Base-by-base conservation (phyloP, 108 stramenopile species). In the Seminavis robusta region DNA sequence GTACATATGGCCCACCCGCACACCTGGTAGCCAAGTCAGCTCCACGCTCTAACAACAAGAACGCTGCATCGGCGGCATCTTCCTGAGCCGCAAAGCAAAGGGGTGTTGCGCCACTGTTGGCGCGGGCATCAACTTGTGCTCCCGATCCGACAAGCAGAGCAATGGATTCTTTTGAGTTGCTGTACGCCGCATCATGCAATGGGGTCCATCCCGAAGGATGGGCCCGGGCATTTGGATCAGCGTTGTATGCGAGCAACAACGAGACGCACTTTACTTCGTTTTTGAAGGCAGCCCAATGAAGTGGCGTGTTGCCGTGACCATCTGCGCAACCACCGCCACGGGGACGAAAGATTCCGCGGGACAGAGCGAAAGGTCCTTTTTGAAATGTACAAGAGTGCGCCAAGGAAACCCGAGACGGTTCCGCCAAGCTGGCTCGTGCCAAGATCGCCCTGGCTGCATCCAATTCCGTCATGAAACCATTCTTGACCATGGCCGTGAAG, bases 271-370 rank as follows among this genome's bases (percentile, higher is more conserved):
- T 45, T 3, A 71, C 67, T 68, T 76, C 70, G 56, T 93, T 85
- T 61, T 93, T 93, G 61, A 93, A 93, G 28, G 82, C 68, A 15
- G 91, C 91, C 91, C 91, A 93, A 39, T 93, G 91, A 8, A 93
- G 67, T 11, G 91, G 83, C 19, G 86, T 88, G 58, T 93, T 93
- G 10, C 91, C 91, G 62, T 93, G 91, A 0, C 87, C 91, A 65
- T 93, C 91, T 21, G 77, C 56, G 31, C 45, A 68, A 21, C 71
- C 67, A 51, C 20, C 24, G 56, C 21, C 21, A 17, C 37, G 40
- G 48, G n/a, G 6, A 26, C 28, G 48, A 9, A 26, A 20, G 9
- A 26, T 31, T 50, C 21, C 48, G 48, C 48, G 23, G 16, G 48
- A 27, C 25, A 50, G 7, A 26, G 21, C 48, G 21, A 26, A 26